Conservation (phyloP, 2,329 filamentous ascomycete species). For the Ophiostoma quercus region DNA sequence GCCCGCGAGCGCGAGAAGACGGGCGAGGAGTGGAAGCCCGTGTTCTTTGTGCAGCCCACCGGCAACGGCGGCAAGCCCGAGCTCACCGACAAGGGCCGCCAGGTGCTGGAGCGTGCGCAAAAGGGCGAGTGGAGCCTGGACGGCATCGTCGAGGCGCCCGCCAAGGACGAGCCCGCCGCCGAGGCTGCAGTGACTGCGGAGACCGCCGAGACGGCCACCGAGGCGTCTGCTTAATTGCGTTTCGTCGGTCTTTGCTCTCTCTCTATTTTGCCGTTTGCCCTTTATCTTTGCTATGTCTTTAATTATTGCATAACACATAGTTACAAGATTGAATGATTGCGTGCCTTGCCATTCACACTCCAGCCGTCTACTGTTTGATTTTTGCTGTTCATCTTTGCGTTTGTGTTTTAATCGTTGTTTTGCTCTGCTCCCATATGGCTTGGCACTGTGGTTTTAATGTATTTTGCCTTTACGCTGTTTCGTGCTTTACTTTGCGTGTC, state of each 20-base stretch:
- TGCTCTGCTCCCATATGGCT: neutral
- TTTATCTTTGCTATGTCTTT: neutral
- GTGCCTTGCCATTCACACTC: neutral
- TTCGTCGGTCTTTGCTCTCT: too few species aligned
- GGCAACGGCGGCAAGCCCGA: slow-evolving; percentile 53
- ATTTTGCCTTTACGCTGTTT: neutral
- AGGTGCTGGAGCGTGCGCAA: slow-evolving; percentile 49
- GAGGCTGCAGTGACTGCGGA: neutral
- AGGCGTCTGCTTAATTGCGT: neutral
- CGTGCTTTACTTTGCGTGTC: neutral
- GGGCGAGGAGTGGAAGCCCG: slow-evolving; percentile 70
- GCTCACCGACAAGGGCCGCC: slow-evolving; percentile 49
- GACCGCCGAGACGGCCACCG: neutral
- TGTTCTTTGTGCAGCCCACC: slow-evolving; percentile 69
- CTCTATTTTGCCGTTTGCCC: too few species aligned
- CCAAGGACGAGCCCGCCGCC: neutral
- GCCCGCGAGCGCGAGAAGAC: slow-evolving; percentile 70
- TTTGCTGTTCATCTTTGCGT: neutral
- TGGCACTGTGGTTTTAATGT: neutral
- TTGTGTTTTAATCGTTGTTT: neutral
- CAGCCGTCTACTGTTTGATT: neutral
- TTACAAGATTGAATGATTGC: slow-evolving; percentile 3
- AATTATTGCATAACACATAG: neutral
- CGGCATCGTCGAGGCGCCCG: slow-evolving; percentile 28
- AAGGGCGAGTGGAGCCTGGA: slow-evolving; percentile 45